Percentiles rank a stretch among this genome's conserved stretches.
These are phyloP conservation scores for Fragosphaeria purpurea DNA, from an alignment of 2,329 filamentous ascomycete genomes.

Conservation along the genomic window DNA sequence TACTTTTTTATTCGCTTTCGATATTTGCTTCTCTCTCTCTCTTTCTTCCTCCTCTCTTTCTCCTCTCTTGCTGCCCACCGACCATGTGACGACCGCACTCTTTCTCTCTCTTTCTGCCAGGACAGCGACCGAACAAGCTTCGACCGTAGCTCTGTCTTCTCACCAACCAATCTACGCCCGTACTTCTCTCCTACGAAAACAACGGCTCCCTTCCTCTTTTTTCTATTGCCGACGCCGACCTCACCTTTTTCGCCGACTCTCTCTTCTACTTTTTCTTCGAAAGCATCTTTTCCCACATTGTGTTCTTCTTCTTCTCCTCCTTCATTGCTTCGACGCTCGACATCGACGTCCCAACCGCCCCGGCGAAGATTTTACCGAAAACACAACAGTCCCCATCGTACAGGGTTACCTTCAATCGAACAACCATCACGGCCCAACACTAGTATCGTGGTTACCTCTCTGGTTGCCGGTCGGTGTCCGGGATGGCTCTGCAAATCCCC, in stretches of 20 bases:
- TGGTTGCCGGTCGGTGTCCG: slow-evolving; percentile 14
- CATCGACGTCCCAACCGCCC: neutral
- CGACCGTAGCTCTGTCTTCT: too few species aligned
- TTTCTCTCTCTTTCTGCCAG: neutral
- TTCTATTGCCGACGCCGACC: neutral
- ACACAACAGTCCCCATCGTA: too few species aligned
- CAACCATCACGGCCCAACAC: neutral
- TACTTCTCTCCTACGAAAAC: too few species aligned
- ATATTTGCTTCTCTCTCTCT: neutral
- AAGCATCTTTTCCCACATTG: neutral
- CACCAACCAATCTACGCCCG: too few species aligned
- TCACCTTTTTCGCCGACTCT: neutral
- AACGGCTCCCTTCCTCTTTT: neutral
- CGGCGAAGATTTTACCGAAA: too few species aligned
- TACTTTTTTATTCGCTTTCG: neutral
- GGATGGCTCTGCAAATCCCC: slow-evolving; percentile 41
- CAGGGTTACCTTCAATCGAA: neutral
- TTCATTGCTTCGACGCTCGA: neutral
- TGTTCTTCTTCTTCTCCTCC: neutral
- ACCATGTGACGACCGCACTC: slow-evolving; percentile 2
- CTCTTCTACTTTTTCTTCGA: neutral
- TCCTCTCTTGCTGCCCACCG: neutral
- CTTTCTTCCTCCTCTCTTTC: neutral
- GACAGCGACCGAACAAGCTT: too few species aligned
- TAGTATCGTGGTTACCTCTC: slow-evolving; percentile 2